Conservation (phyloP, 179 eudicot species). For the Spergularia azorica region DNA sequence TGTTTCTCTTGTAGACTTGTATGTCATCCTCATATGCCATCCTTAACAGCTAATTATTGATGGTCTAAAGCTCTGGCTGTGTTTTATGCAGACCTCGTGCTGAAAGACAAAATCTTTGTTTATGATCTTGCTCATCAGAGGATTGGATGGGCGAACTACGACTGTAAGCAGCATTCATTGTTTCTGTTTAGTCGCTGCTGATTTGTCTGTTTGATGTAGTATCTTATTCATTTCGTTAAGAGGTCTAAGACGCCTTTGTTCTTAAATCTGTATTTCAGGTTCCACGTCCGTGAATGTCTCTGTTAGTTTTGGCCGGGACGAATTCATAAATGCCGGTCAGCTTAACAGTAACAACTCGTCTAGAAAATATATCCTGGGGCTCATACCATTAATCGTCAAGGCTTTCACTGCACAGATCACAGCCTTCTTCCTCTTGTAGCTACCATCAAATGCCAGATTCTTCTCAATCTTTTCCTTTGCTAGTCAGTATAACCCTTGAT, state of each 20-base stretch:
- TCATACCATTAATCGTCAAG: slow-evolving; percentile 26
- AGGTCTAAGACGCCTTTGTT: not conserved
- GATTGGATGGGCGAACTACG: slow-evolving; percentile 83
- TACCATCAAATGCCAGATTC: not conserved
- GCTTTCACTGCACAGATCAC: slow-evolving; percentile 31
- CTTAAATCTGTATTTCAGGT: slow-evolving; percentile 25
- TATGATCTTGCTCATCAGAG: slow-evolving; percentile 78
- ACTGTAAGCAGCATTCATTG: slow-evolving; percentile 55
- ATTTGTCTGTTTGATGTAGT: not conserved
- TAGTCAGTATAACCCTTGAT: not conserved
- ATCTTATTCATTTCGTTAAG: not conserved
- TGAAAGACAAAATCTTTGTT: slow-evolving; percentile 81
- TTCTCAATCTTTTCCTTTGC: not conserved
- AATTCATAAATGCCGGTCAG: slow-evolving; percentile 39
- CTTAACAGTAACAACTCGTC: slow-evolving; percentile 36
- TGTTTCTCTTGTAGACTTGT: no score
- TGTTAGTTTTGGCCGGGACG: slow-evolving; percentile 39
- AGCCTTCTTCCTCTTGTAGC: slow-evolving; percentile 24
- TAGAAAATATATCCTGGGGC: slow-evolving; percentile 13
- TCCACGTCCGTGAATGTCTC: slow-evolving; percentile 46
- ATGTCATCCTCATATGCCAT: no score
- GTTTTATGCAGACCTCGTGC: slow-evolving; percentile 68
- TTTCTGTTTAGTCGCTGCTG: not conserved
- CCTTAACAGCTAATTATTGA: not conserved
- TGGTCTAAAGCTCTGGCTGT: not conserved